Evolutionary conservation across 345 rosid genomes (phyloP).

Genomic region (Rubroshorea leprosula): DNA sequence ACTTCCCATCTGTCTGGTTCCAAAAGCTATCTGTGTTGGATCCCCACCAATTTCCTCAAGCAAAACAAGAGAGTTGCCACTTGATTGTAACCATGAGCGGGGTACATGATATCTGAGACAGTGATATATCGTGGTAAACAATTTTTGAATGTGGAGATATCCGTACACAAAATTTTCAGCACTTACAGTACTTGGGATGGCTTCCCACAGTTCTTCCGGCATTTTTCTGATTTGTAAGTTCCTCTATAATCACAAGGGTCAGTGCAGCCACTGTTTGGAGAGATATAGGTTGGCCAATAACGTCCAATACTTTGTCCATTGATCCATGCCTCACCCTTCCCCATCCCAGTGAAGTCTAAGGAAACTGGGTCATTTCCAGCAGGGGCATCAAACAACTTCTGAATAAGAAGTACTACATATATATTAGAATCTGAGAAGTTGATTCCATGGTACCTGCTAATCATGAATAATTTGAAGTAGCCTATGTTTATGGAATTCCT

Average conservation of each 20-base stretch:
- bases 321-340: conserved; percentile 96
- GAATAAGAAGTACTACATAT: conserved; percentile 15
- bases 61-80: conserved; percentile 69
- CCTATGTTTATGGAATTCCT: no score
- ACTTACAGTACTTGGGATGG: conserved; percentile 90
- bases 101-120: conserved; percentile 76
- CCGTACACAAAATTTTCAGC: background rate
- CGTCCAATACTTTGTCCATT: conserved; percentile 95
- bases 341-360: conserved; percentile 82
- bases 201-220: conserved; percentile 79
- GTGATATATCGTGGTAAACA: background rate
- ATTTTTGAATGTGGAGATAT: background rate
- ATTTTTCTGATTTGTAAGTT: conserved; percentile 54
- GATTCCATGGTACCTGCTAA: background rate
- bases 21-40: conserved; percentile 62
- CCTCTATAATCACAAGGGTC: conserved; percentile 84
- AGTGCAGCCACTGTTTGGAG: conserved; percentile 53
- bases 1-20: conserved; percentile 41
- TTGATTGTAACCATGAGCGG: conserved; percentile 76
- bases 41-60: conserved; percentile 89
- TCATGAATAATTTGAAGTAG: no score
- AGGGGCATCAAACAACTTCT: conserved; percentile 72
- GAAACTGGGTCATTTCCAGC: conserved; percentile 67
- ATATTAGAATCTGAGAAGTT: conserved; percentile 13
- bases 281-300: conserved; percentile 70